Evolutionary conservation across 352 stramenopile genomes (phyloP), one percentile per base, ranked within the genome.

Genomic region (Globisporangium rhizosaccharum): DNA sequence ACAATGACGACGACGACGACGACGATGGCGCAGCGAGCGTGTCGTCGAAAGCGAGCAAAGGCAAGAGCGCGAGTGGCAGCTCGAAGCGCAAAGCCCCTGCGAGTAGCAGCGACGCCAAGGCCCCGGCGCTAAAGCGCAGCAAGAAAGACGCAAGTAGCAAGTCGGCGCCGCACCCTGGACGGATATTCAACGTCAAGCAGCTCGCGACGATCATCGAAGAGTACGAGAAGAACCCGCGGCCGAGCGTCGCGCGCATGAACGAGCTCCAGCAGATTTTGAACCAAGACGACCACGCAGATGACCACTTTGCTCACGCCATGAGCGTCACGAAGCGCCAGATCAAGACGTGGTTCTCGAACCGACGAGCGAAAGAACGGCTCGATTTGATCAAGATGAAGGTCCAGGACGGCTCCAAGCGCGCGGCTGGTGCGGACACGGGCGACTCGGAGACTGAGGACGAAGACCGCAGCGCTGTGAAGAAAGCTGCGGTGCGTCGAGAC

Each of bases 101-200:
- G 28, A 25, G 28, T 8, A 20, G 33, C 12, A 53, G 9, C 17
- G 70, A 81, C 33, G 61, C 70, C 36, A 74, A 75, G 28, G 61
- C 62, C 46, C 51, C 30, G 11, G 52, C 37, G 37, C 42, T 39
- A 10, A 79, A 81, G 58, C 61, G 69, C 36, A 42, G 56, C 39
- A 73, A 84, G 63, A 70, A 61, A 23, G 55, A 61, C 26, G 18
- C 48, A 15, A 25, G n/a, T 33, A 33, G 28, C 28, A 33, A 33
- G 28, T 6, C 28, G 10, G 11, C 37, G 25, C 46, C 23, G 47
- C 75, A 87, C 37, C 61, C 75, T 18, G 83, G 81, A 15, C 82
- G 82, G 56, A 85, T 92, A 56, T 94, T 92, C 45, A 94, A 91
- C 55, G 76, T 92, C 36, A 92, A 92, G 62, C 85, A 94, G 67